These are phyloP conservation scores for Neoascochyta sp. DNA, from an alignment of 2,329 filamentous ascomycete genomes.

Conservation along the genomic window DNA sequence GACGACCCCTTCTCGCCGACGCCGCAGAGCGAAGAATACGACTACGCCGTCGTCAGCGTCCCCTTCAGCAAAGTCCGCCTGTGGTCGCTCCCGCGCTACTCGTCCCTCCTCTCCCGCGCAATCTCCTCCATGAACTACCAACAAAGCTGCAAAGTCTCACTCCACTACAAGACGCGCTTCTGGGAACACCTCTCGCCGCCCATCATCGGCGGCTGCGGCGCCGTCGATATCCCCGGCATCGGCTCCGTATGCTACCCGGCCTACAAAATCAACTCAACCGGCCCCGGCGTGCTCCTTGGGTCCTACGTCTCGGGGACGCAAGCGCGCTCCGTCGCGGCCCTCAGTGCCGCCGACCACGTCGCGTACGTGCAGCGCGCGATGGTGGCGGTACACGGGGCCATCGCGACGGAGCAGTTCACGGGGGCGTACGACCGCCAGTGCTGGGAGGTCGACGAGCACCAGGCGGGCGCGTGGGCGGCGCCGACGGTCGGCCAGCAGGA, in stretches of 20 bases:
- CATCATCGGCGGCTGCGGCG: constrained; percentile 63
- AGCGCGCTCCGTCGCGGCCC: constrained; percentile 46
- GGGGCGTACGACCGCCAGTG: constrained; percentile 63
- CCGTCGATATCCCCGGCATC: constrained; percentile 59
- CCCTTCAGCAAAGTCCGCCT: constrained; percentile 63
- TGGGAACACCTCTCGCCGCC: constrained; percentile 53
- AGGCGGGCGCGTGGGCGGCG: constrained; percentile 60
- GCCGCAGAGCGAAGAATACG: constrained; percentile 52
- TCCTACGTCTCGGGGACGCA: constrained; percentile 53
- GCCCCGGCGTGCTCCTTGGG: constrained; percentile 60
- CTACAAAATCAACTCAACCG: constrained; percentile 62
- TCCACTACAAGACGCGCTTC: constrained; percentile 65
- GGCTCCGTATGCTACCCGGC: constrained; percentile 64
- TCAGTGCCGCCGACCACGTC: constrained; percentile 59
- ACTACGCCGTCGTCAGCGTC: constrained; percentile 63
- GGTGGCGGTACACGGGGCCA: constrained; percentile 61
- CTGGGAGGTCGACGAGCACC: constrained; percentile 61
- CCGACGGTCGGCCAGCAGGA: constrained; percentile 64
- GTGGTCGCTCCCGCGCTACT: constrained; percentile 57
- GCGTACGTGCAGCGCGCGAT: constrained; percentile 62
- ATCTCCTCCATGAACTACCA: constrained; percentile 51
- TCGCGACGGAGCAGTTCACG: constrained; percentile 60
- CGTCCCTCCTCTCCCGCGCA: constrained; percentile 48
- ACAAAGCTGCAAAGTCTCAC: constrained; percentile 56
- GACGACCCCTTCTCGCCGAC: constrained; percentile 42